A percentile compares a stretch with the other conserved stretches of the same genome.
Evolutionary conservation across 331 rosid species (phyloP).

Genomic region (Malus hybrid): DNA sequence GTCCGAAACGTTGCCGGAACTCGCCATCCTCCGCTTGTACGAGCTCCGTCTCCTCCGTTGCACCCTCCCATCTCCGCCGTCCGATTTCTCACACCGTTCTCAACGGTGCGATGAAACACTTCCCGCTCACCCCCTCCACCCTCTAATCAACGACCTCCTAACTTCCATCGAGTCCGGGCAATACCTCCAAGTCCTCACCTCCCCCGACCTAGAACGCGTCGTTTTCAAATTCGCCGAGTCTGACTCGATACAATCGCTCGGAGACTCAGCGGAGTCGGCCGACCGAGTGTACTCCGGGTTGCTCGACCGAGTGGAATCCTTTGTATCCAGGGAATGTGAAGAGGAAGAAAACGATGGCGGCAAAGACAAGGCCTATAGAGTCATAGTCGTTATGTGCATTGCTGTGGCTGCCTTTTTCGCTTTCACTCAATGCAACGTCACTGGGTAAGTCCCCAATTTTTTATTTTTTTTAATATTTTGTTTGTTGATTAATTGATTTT

Average conservation of each 20-base stretch:
- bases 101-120: slow-evolving; percentile 7
- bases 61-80: slow-evolving; percentile 29
- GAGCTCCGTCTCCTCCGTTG: slow-evolving; percentile 88
- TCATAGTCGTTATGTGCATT: slow-evolving; percentile 39
- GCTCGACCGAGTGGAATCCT: slow-evolving; percentile 48
- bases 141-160: slow-evolving; percentile 33
- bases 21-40: slow-evolving; percentile 28
- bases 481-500: background rate
- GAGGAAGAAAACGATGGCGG: slow-evolving; percentile 3
- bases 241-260: slow-evolving; percentile 8
- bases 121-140: slow-evolving; percentile 13
- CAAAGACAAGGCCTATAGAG: slow-evolving; percentile 34
- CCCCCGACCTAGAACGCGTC: slow-evolving; percentile 34
- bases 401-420: slow-evolving; percentile 60
- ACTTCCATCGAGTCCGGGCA: slow-evolving; percentile 53
- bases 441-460: slow-evolving; percentile 42
- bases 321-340: slow-evolving; percentile 21
- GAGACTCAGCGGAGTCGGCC: slow-evolving; percentile 36
- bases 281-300: slow-evolving; percentile 49
- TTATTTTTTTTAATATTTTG: background rate
- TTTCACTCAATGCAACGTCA: slow-evolving; percentile 61
- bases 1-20: background rate
- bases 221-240: slow-evolving; percentile 32
- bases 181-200: slow-evolving; percentile 43
- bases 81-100: slow-evolving; percentile 2